Percentiles rank a stretch among this genome's conserved stretches.
Evolutionary conservation across 2,329 filamentous ascomycete genomes (phyloP).

Genomic region (Camillea tinctor): DNA sequence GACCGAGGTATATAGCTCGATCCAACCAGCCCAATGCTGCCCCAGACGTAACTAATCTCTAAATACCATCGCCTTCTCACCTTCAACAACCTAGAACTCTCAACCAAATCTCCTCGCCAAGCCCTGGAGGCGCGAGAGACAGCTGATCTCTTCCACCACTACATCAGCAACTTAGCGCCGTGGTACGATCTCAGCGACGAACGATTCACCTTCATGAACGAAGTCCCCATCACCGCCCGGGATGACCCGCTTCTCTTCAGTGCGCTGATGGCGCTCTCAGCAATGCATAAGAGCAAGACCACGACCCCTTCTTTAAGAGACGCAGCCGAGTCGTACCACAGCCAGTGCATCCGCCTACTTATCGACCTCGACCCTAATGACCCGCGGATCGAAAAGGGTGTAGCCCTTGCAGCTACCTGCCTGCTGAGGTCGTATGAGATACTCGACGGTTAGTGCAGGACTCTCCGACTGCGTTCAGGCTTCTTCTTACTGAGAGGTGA

Average conservation of each 20-base stretch:
- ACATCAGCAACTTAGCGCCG: slow-evolving; percentile 37
- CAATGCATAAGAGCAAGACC: slow-evolving; percentile 39
- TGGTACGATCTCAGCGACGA: slow-evolving; percentile 50
- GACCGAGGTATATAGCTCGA: neutral
- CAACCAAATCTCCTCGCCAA: slow-evolving; percentile 21
- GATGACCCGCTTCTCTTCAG: slow-evolving; percentile 42
- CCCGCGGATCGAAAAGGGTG: slow-evolving; percentile 33
- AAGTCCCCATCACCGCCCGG: slow-evolving; percentile 37
- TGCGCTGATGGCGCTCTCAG: slow-evolving; percentile 45
- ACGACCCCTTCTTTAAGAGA: slow-evolving; percentile 25
- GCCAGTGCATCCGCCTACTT: slow-evolving; percentile 38
- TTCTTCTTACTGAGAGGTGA: neutral
- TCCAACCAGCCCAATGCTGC: neutral
- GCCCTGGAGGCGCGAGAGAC: slow-evolving; percentile 33
- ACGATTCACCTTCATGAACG: slow-evolving; percentile 33
- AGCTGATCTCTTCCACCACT: slow-evolving; percentile 39
- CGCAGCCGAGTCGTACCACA: slow-evolving; percentile 40
- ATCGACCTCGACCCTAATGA: slow-evolving; percentile 36
- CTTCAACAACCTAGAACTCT: neutral
- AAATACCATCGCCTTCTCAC: slow-evolving; percentile 1
- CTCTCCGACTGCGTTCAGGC: neutral
- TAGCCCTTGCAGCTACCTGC: slow-evolving; percentile 46
- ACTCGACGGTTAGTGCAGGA: slow-evolving; percentile 36
- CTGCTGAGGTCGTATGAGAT: slow-evolving; percentile 50
- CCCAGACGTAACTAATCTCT: slow-evolving; percentile 1